These are phyloP conservation scores for Durusdinium trenchii DNA, from an alignment of 73 alveolate species.

Conservation along the genomic window DNA sequence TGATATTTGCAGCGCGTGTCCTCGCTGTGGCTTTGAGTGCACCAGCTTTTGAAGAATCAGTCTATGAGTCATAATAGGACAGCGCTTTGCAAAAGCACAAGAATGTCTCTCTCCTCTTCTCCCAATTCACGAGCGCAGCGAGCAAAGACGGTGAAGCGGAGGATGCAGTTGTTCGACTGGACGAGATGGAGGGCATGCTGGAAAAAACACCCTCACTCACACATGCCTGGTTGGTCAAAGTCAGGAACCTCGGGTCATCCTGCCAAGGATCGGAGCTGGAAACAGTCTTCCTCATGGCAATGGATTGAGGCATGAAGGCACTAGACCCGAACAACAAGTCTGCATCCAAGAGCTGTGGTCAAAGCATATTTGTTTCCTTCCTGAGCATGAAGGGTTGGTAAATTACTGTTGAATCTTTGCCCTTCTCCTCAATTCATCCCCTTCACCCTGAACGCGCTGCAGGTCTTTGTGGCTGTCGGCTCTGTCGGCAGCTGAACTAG, in stretches of 20 bases:
- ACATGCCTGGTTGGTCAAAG: conserved; percentile 79
- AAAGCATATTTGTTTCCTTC: no score
- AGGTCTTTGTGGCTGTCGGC: no score
- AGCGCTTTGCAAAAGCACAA: not conserved
- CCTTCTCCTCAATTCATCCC: no score
- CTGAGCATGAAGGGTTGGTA: no score
- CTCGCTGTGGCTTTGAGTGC: no score
- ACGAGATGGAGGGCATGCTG: not conserved
- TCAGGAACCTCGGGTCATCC: conserved; percentile 90
- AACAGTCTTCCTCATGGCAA: not conserved
- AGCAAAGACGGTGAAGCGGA: conserved; percentile 92
- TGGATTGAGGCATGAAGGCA: no score
- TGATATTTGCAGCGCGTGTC: conserved; percentile 95
- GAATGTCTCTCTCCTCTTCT: conserved; percentile 53
- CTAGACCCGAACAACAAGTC: no score
- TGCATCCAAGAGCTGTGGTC: no score
- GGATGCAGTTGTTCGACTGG: conserved; percentile 91
- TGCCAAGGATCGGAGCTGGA: not conserved
- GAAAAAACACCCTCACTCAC: not conserved
- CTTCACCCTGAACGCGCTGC: no score
- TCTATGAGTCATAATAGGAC: not conserved
- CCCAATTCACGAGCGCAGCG: conserved; percentile 95
- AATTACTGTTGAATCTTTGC: no score
- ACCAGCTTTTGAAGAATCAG: not conserved
- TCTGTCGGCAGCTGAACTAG: no score